Conservation (phyloP, 2,329 filamentous ascomycete species). For the Orbilia brochopaga region DNA sequence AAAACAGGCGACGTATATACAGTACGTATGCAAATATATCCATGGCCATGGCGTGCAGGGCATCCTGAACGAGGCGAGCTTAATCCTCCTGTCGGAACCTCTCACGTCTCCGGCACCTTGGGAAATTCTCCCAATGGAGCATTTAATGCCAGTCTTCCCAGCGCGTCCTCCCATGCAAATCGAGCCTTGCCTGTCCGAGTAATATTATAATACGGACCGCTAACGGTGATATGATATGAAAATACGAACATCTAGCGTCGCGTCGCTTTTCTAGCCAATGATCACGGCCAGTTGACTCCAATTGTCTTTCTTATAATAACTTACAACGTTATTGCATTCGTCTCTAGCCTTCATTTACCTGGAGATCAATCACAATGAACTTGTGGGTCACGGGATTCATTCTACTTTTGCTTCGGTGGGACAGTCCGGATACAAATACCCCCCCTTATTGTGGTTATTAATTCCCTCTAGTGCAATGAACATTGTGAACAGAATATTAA, state of each 20-base stretch:
- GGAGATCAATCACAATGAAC: neutral
- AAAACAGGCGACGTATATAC: too few relatives aligned
- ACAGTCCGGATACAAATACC: neutral
- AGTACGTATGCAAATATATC: neutral
- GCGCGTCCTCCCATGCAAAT: neutral
- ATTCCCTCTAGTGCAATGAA: conserved; percentile 5
- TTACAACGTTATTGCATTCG: neutral
- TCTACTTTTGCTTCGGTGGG: neutral
- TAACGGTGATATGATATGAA: neutral
- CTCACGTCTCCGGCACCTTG: conserved; percentile 6
- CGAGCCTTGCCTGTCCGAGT: neutral
- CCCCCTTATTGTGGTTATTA: conserved; percentile 4
- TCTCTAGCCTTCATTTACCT: neutral
- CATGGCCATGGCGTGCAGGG: neutral
- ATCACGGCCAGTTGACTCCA: neutral
- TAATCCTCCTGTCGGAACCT: conserved; percentile 6
- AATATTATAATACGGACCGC: neutral
- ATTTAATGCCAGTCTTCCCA: too few relatives aligned
- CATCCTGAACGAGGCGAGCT: neutral
- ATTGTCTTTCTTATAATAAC: too few relatives aligned
- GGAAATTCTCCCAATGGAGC: conserved; percentile 3
- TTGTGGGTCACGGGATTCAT: conserved; percentile 8
- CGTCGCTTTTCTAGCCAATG: neutral
- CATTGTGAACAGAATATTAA: too few relatives aligned
- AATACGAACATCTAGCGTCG: conserved; percentile 2